Base-by-base conservation (phyloP, 2,329 filamentous ascomycete genomes). In the Phaeomoniella chlamydospora region DNA sequence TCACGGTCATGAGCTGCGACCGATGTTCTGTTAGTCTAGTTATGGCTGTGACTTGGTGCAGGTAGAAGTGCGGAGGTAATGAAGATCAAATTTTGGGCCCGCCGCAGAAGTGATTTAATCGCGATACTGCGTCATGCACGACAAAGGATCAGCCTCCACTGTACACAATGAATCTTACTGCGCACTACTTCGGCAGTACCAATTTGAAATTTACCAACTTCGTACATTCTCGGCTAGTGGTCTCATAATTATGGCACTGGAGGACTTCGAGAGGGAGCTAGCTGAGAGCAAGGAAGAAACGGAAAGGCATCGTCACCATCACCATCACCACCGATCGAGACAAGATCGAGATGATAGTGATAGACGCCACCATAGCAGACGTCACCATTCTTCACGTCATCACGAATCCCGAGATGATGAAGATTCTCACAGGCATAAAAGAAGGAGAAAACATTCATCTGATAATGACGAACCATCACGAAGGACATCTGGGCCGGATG, bases 251-350 rank as follows among this genome's bases (percentile, higher is more conserved):
- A 77, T 76, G 73, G 66, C 68, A 4, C 53, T 77, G 39, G 72
- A 76, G 45, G 82, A 87, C 39, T 92, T 92, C 40, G 85, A 92
- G 55, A 82, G 78, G 52, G 65, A 76, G 16, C 66, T 92, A 10
- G 80, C 77, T 1, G 70, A 50, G 36, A 42, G 43, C 37, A 59
- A 42, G 44, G 54, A 47, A 18, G 40, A 49, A n/a, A 55, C 51
- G 33, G 60, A 55, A 40, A 58, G 64, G 38, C 57, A 58, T 38
- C 62, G 64, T 38, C 65, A 65, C 45, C 56, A 57, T 40, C 37
- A 40, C n/a, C 48, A 55, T 44, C 54, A 51, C 41, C 52, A 61
- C 38, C 47, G 50, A 15, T 53, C 63, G 33, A 55, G 55, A 17
- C 53, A 61, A 31, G 49, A 53, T 35, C 40, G 38, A 36, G 41